Evolutionary conservation across 2,329 filamentous ascomycete species (phyloP), one percentile per base, ranked within the genome.

Genomic region (Teratosphaeria epicoccoides): DNA sequence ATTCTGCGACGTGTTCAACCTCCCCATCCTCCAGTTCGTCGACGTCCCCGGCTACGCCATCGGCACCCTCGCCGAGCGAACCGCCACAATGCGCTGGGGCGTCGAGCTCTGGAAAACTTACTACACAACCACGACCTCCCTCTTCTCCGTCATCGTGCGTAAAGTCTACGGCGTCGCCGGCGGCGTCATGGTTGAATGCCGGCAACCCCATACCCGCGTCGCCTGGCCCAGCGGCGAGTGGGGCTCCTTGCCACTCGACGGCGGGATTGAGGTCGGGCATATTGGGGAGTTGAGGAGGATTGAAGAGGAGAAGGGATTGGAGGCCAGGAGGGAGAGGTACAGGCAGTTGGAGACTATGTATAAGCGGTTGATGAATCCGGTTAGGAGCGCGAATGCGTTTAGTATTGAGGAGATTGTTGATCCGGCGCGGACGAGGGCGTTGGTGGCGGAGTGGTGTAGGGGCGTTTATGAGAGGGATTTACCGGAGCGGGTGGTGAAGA

Each of bases 381-480:
- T 84, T 1, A 68, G 81, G 14, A 83, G 80, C 3, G 81, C 81
- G 11, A 82, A 83, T 66, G 73, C 75, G 10, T 84, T 84, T 64
- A 78, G 78, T 0, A 71, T 83, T 0, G 80, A 83, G 64, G 81
- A 84, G 63, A 83, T 84, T 45, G 77, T 84, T 40, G 81, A 84
- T 66, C 81, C 80, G 4, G 78, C 77, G 26, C 70, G 75, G 52
- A 84, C 81, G 2, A 71, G 81, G 48, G 63, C 65, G n/a, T 65
- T 82, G 7, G 75, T 76, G 33, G 76, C 72, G 54, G 71, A 75
- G 29, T 83, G 81, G 81, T 66, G 73, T 3, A 67, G 62, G 50
- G 76, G 81, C 65, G 71, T 81, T 24, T 84, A 81, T 63, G 72
- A 75, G 40, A 67, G 64, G n/a, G 65, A 80, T 51, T 64, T 81